Evolutionary conservation across 345 rosid species (phyloP).

Genomic region (Ceriops decandra): DNA sequence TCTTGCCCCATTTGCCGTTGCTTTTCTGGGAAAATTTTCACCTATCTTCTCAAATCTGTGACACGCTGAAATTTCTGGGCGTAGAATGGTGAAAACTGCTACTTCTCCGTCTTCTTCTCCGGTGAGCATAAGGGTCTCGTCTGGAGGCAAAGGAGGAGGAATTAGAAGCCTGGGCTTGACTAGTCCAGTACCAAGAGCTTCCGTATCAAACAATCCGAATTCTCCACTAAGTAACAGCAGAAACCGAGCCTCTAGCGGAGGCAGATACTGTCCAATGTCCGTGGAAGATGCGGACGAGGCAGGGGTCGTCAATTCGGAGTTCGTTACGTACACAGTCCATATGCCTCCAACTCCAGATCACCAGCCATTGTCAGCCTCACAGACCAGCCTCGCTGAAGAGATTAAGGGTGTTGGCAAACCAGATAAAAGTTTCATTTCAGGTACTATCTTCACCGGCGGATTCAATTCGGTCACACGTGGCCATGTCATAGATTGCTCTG

Average conservation of each 20-base stretch:
- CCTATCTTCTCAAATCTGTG: neutral
- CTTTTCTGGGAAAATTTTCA: constrained; percentile 2
- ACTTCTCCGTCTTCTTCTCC: constrained; percentile 57
- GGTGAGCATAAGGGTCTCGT: constrained; percentile 65
- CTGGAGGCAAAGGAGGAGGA: constrained; percentile 63
- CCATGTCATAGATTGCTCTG: constrained; percentile 53
- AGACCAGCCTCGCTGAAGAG: constrained; percentile 41
- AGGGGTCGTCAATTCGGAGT: constrained; percentile 45
- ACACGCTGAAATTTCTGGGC: neutral
- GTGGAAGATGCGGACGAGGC: constrained; percentile 44
- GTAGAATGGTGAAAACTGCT: constrained; percentile 48
- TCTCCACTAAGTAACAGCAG: constrained; percentile 54
- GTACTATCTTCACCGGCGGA: constrained; percentile 66
- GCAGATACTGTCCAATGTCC: constrained; percentile 55
- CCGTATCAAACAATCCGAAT: constrained; percentile 50
- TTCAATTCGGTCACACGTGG: constrained; percentile 68
- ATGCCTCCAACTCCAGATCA: constrained; percentile 81
- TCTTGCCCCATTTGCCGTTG: neutral
- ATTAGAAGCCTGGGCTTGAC: constrained; percentile 65
- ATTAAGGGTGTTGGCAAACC: constrained; percentile 27
- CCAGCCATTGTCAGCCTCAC: constrained; percentile 51
- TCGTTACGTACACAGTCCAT: constrained; percentile 65
- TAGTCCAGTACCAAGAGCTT: constrained; percentile 61
- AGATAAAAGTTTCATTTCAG: constrained; percentile 46
- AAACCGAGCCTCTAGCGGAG: constrained; percentile 46